A percentile compares a stretch with the other conserved stretches of the same genome.
phyloP scores from a whole-genome alignment of 805 yeast genomes.

The Starmera amethionina region DNA sequence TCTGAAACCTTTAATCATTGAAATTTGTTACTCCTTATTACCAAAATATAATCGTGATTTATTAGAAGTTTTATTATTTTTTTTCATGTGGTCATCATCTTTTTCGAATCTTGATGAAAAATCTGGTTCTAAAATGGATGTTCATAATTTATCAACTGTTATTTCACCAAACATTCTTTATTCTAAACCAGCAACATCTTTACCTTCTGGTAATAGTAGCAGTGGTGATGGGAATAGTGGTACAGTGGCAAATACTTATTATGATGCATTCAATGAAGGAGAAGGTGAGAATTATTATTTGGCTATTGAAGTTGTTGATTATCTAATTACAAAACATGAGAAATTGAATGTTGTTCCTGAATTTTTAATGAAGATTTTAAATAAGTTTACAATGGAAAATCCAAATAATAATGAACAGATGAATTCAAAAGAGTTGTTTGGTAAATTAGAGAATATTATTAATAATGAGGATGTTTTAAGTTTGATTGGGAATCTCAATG shows the following conservation, averaged over 20 bases:
- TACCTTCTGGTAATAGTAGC: conserved; percentile 10
- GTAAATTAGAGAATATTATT: conserved; percentile 25
- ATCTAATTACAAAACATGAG: conserved; percentile 72
- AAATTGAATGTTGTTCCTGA: conserved; percentile 70
- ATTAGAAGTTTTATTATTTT: conserved; percentile 75
- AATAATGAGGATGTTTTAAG: conserved; percentile 21
- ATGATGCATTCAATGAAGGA: conserved; percentile 29
- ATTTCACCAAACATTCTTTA: conserved; percentile 86
- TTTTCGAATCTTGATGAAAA: conserved; percentile 90
- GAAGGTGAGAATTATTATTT: conserved; percentile 69
- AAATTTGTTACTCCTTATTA: conserved; percentile 60
- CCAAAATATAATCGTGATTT: conserved; percentile 79
- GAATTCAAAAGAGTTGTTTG: conserved; percentile 11
- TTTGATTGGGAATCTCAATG: not conserved
- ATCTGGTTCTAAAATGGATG: conserved; percentile 90
- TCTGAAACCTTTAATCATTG: conserved; percentile 44
- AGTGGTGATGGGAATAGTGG: not conserved
- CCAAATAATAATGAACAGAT: conserved; percentile 3
- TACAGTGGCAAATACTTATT: conserved; percentile 20
- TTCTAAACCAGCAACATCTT: conserved; percentile 31
- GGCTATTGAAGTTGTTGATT: conserved; percentile 85
- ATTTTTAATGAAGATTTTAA: conserved; percentile 42
- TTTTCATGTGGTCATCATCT: conserved; percentile 92
- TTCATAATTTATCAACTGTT: conserved; percentile 91
- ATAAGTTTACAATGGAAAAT: conserved; percentile 16